Percentiles rank a stretch among this genome's conserved stretches.
Conservation (phyloP, 768 basidiomycete species). For the Rhodotorula graminis region DNA sequence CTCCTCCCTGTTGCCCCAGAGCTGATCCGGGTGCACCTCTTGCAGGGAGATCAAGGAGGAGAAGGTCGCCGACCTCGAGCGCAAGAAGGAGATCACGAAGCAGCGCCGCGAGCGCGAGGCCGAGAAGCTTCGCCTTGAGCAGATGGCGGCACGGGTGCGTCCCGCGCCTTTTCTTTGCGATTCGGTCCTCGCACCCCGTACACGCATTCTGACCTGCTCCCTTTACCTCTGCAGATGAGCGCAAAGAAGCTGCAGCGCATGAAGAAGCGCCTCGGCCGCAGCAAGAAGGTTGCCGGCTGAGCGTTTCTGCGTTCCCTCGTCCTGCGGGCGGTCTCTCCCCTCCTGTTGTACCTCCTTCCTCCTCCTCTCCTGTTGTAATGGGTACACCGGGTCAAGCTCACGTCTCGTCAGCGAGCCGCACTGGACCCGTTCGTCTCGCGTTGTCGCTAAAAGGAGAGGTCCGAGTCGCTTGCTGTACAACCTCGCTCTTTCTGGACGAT, state of each 20-base stretch:
- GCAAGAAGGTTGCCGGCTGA: slow-evolving; percentile 40
- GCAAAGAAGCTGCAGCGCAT: slow-evolving; percentile 43
- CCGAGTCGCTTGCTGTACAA: no score
- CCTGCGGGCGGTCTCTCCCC: background rate
- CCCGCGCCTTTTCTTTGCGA: no score
- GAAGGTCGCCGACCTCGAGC: slow-evolving; percentile 32
- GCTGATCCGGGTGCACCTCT: background rate
- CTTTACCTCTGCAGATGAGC: slow-evolving; percentile 35
- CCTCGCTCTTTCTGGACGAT: no score
- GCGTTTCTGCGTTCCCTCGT: background rate
- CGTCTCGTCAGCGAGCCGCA: no score
- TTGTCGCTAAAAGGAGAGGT: no score
- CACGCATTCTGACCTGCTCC: background rate
- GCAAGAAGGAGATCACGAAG: slow-evolving; percentile 28
- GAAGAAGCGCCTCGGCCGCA: slow-evolving; percentile 42
- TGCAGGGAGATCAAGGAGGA: slow-evolving; percentile 41
- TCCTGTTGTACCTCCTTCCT: no score
- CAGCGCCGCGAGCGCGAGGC: slow-evolving; percentile 36
- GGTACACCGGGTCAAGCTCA: background rate
- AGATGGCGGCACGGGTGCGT: slow-evolving; percentile 38
- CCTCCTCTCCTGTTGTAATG: background rate
- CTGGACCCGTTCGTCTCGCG: no score
- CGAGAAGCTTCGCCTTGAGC: slow-evolving; percentile 40
- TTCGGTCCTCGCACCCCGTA: background rate
- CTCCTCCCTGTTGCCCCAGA: background rate